Conservation (phyloP, 352 stramenopile genomes). For the Phytopythium delawarense region DNA sequence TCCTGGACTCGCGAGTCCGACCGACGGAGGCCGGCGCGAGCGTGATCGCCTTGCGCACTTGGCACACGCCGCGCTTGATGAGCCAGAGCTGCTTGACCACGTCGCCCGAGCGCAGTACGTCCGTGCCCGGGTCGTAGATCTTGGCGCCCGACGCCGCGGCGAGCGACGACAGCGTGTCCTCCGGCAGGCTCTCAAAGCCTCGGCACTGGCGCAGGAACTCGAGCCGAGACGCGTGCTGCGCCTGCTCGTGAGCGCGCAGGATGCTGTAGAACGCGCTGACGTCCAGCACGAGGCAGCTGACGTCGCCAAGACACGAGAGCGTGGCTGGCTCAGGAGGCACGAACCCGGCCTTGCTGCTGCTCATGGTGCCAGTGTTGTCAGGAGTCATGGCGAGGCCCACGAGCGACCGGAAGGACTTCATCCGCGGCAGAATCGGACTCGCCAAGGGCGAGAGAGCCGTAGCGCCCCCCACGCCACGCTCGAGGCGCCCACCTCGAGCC, state of each 20-base stretch:
- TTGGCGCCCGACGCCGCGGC: conserved; percentile 43
- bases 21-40: conserved; percentile 10
- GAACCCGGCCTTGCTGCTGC: conserved; percentile 1
- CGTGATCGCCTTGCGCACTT: conserved; percentile 56
- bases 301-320: conserved; percentile 48
- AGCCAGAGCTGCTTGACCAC: conserved; percentile 61
- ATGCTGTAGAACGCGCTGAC: conserved; percentile 44
- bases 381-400: conserved; percentile 12
- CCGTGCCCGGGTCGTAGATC: conserved; percentile 47
- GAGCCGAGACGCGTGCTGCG: conserved; percentile 40
- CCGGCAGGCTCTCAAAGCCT: conserved; percentile 54
- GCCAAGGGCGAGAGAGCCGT: conserved; percentile 1
- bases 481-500: conserved; percentile 6
- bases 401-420: conserved; percentile 14
- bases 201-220: conserved; percentile 55
- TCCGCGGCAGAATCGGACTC: conserved; percentile 4
- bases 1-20: not conserved
- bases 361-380: not conserved
- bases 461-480: not conserved
- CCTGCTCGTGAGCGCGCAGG: conserved; percentile 40
- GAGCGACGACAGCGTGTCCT: conserved; percentile 43
- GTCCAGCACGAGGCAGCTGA: conserved; percentile 51
- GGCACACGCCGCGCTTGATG: conserved; percentile 65
- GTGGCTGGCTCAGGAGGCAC: conserved; percentile 31
- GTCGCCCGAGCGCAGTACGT: conserved; percentile 48